Conservation (phyloP, 1,284 basidiomycete species). For the Fomitopsis palustris region DNA sequence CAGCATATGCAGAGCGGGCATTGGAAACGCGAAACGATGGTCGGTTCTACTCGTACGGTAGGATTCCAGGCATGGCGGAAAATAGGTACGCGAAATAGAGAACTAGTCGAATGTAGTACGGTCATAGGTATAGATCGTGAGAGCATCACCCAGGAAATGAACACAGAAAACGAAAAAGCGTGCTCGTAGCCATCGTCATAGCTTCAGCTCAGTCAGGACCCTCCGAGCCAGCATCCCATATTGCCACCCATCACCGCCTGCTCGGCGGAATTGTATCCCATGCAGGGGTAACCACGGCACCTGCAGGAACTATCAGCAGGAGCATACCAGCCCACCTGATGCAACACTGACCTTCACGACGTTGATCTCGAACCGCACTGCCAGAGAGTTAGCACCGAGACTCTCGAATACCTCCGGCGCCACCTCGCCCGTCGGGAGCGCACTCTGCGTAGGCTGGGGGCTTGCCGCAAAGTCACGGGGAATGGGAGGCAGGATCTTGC, state of each 20-base stretch:
- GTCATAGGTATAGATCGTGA: conserved; percentile 16
- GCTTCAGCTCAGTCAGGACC: conserved; percentile 89
- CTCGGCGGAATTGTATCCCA: conserved; percentile 93
- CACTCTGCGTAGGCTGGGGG: conserved; percentile 36
- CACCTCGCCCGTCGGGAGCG: conserved; percentile 59
- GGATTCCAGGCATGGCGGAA: conserved; percentile 13
- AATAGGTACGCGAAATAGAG: conserved; percentile 13
- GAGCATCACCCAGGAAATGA: conserved; percentile 10
- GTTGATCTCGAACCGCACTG: conserved; percentile 92
- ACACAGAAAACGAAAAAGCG: conserved; percentile 7
- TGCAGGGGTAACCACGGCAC: conserved; percentile 93
- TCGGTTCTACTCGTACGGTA: conserved; percentile 14
- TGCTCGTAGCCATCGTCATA: conserved; percentile 49
- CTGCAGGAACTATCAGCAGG: conserved; percentile 36
- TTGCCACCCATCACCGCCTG: conserved; percentile 94
- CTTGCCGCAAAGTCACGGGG: conserved; percentile 48
- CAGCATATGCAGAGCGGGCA: conserved; percentile 22
- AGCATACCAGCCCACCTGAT: background rate
- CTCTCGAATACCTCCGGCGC: conserved; percentile 70
- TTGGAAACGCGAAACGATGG: conserved; percentile 5
- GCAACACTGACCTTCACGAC: conserved; percentile 82
- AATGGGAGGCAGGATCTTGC: conserved; percentile 69
- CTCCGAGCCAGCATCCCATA: conserved; percentile 96
- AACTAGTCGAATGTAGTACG: conserved; percentile 13
- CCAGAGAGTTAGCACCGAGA: conserved; percentile 70